Percentiles rank a stretch among this genome's conserved stretches.
Evolutionary conservation across 352 stramenopile genomes (phyloP).

Genomic region (Phytophthora sojae): DNA sequence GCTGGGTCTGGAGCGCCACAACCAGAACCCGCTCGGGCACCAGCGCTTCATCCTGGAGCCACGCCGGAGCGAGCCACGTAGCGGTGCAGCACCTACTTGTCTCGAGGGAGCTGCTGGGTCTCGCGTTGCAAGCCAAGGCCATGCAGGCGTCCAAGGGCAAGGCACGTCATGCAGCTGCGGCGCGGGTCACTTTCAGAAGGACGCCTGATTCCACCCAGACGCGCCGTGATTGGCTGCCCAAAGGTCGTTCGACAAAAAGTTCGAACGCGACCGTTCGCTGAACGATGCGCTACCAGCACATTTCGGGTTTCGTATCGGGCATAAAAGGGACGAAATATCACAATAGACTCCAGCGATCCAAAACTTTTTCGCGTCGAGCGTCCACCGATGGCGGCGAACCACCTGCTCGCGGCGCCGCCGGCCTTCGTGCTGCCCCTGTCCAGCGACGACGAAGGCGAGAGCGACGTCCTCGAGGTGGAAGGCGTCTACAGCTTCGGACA

Average conservation of each 20-base stretch:
- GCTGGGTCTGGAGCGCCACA: not conserved
- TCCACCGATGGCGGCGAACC: conserved; percentile 29
- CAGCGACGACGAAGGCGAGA: conserved; percentile 25
- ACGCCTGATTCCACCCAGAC: not conserved
- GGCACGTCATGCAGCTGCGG: not conserved
- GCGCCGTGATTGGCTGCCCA: conserved; percentile 8
- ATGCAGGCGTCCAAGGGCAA: not conserved
- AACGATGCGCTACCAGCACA: not conserved
- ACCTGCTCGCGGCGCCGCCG: conserved; percentile 30
- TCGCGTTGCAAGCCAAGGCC: not conserved
- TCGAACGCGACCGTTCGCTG: conserved; percentile 34
- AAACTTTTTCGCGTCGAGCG: not conserved
- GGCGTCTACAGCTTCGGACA: conserved; percentile 63
- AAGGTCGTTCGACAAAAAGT: conserved; percentile 32
- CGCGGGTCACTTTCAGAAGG: not conserved
- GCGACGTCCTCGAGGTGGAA: not conserved
- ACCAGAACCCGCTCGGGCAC: not conserved
- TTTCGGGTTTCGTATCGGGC: not conserved
- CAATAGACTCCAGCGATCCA: not conserved
- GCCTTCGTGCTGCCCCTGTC: conserved; percentile 23
- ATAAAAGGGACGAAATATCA: not conserved
- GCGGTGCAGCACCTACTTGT: not conserved
- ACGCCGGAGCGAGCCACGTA: not conserved
- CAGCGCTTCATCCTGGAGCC: not conserved
- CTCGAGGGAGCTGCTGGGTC: not conserved